A percentile compares a stretch with the other conserved stretches of the same genome.
Conservation (phyloP, 768 basidiomycete species). For the Tulasnella sp. region DNA sequence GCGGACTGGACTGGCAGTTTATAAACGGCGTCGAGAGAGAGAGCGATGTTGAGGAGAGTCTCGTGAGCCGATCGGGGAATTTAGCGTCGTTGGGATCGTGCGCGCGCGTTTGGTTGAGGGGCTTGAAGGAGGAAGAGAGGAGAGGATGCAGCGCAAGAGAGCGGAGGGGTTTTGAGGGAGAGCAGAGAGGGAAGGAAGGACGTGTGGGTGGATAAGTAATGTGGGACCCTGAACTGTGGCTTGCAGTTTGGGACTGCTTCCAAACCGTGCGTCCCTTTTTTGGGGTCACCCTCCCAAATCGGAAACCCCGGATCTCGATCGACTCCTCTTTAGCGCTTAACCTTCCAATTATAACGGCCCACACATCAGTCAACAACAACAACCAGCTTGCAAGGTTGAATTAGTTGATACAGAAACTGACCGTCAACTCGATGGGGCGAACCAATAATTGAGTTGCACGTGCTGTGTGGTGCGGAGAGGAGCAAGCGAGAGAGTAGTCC, state of each 20-base stretch:
- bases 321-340: neutral
- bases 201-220: slow-evolving; percentile 9
- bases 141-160: neutral
- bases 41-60: neutral
- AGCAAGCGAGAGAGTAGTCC: neutral
- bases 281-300: neutral
- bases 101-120: neutral
- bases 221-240: slow-evolving; percentile 6
- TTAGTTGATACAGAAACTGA: neutral
- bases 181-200: neutral
- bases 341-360: neutral
- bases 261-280: neutral
- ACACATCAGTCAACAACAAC: neutral
- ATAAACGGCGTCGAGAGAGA: too few species aligned
- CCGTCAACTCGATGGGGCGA: too few species aligned
- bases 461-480: neutral
- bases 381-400: neutral
- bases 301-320: slow-evolving; percentile 7
- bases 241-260: neutral
- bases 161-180: slow-evolving; percentile 2
- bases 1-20: too few species aligned
- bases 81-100: neutral
- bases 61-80: neutral
- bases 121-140: neutral
- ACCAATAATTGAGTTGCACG: neutral